A percentile compares a stretch with the other conserved stretches of the same genome.
phyloP scores from a whole-genome alignment of 1,284 basidiomycete genomes.

The Heterobasidion occidentale region DNA sequence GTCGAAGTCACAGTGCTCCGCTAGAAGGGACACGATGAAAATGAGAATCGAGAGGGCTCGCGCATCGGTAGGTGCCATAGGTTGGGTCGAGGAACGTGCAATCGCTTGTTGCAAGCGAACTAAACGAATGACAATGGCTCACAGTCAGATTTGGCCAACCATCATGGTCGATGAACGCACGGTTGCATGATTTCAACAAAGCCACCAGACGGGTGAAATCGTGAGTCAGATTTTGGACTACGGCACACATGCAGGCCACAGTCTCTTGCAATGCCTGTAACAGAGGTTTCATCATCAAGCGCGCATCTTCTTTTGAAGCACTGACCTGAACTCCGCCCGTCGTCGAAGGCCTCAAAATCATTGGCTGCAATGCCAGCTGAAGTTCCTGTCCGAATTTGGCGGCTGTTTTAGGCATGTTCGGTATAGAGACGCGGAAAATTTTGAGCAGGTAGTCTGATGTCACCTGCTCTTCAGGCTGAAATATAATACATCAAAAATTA shows the following conservation, averaged over 20 bases:
- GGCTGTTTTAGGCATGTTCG: conserved; percentile 82
- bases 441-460: conserved; percentile 81
- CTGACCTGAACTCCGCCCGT: conserved; percentile 57
- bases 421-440: conserved; percentile 82
- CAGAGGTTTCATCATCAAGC: background rate
- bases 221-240: conserved; percentile 80
- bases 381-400: conserved; percentile 83
- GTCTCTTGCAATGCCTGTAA: conserved; percentile 77
- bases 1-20: conserved; percentile 88
- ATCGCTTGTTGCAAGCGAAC: conserved; percentile 55
- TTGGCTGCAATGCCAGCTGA: conserved; percentile 73
- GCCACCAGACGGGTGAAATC: conserved; percentile 74
- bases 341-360: conserved; percentile 77
- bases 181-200: conserved; percentile 76
- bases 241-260: conserved; percentile 85
- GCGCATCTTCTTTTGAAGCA: background rate
- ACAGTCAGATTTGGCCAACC: background rate
- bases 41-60: conserved; percentile 56
- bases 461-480: conserved; percentile 73
- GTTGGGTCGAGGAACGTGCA: background rate
- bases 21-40: conserved; percentile 78
- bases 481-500: conserved; percentile 5
- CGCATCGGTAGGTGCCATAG: conserved; percentile 26
- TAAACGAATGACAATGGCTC: conserved; percentile 14
- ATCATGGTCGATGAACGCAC: conserved; percentile 30